Base-by-base conservation (phyloP, 2,329 filamentous ascomycete species). In the Incumbomyces lentus region DNA sequence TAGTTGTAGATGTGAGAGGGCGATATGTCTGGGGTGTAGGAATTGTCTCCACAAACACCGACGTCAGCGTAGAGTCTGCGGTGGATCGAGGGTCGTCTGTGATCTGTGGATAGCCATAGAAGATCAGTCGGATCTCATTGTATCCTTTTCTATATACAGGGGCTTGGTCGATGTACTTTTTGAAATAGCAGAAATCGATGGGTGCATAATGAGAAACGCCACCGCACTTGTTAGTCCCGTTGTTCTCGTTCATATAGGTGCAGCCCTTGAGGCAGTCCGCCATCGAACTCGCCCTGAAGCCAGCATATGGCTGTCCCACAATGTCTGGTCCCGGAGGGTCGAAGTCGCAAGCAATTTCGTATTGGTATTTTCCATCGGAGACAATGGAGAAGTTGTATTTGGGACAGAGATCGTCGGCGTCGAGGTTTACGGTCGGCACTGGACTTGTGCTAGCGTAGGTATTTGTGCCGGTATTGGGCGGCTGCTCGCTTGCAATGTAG, bases 381-480 rank as follows among this genome's bases (percentile, higher is more conserved):
- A 53, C 34, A 22, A 55, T 49, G 16, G 49, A 49, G 37, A 53
- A 55, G 40, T 55, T 53, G 39, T 55, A 55, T 13, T 45, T 44
- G 11, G 53, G 53, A 34, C 51, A 55, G 2, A 55, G 45, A 6
- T 44, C 34, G 2, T 52, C 49, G 11, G 46, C 51, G 17, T 35
- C 16, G 17, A 44, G 30, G 17, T 44, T 44, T 7, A 49, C 47
- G 16, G 50, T 48, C 14, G 41, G 16, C 26, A 44, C 31, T 2
- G 51, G 44, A 13, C 44, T 44, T 13, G 49, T 17, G 2, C 29
- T 32, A 3, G 44, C 35, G 22, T 26, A 26, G 4, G 8, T 26
- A n/a, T 26, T 49, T 13, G 51, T 49, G 11, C 35, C 35, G 16
- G 40, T 41, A n/a, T 26, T 53, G 12, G 51, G 44, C 13, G 52